Base-by-base conservation (phyloP, 192 early-diverging fungal species). In the Borealophlyctis nickersoniae region DNA sequence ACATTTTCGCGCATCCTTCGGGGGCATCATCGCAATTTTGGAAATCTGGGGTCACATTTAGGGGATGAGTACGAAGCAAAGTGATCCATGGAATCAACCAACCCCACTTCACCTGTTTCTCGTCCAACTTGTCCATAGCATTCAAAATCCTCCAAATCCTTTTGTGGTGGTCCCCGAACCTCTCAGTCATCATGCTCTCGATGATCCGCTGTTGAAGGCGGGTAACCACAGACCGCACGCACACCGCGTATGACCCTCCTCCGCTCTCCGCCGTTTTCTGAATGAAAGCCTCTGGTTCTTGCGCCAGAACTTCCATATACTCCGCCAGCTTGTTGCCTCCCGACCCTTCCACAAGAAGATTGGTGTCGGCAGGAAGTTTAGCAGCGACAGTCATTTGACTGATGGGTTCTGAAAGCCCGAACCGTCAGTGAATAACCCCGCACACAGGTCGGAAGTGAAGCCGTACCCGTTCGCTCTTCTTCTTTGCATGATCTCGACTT, bases 121-220 rank as follows among this genome's bases (percentile, higher is more conserved):
- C 80, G 9, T 70, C 75, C 26, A 81, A 49, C 62, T 74, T 78
- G 22, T 65, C 56, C 57, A 63, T 73, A 3, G 62, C 29, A 5
- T 53, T 19, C 57, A 81, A 48, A 28, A 81, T 52, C 30, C 74
- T 36, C 76, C 76, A 81, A 9, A 81, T 67, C 22, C 76, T 39
- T n/a, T 58, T 39, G 5, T 52, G 71, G 9, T 71, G 58, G 54
- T 69, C 62, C 5, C 78, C 78, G 63, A 61, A 70, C 52, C 58
- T 57, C 35, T 80, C 78, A 27, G 67, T 39, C 16, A 77, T 59
- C 22, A 63, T 67, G 45, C 50, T 65, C 61, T 73, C 63, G 14
- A 80, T 67, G 7, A 72, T 33, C 33, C 58, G 22, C 26, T 49
- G 39, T n/a, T 69, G 33, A 11, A 80, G 22, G 7, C 56, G 24